These are phyloP conservation scores for Starmerella kuoi DNA, from an alignment of 805 yeast species.

Conservation along the genomic window DNA sequence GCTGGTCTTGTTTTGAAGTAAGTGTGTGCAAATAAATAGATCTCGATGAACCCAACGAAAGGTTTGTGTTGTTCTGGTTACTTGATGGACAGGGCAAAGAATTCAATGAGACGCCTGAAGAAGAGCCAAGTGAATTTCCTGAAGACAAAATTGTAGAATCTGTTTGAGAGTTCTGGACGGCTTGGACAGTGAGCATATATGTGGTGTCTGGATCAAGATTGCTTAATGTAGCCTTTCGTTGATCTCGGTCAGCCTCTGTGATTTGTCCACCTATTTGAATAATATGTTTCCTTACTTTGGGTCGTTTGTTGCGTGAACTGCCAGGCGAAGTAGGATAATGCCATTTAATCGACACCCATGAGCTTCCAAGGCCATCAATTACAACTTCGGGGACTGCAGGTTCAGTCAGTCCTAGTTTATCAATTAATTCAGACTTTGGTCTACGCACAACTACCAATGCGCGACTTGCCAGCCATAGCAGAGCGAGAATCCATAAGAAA, in stretches of 20 bases:
- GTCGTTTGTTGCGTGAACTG: conserved; percentile 4
- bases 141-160: neutral
- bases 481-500: conserved; percentile 3
- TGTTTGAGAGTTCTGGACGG: conserved; percentile 18
- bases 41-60: neutral
- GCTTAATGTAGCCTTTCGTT: conserved; percentile 26
- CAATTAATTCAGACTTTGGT: conserved; percentile 10
- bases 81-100: neutral
- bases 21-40: conserved; percentile 3
- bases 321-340: neutral
- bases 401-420: conserved; percentile 10
- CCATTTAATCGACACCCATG: conserved; percentile 16
- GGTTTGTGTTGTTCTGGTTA: neutral
- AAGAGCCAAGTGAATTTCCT: neutral
- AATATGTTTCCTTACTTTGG: conserved; percentile 3
- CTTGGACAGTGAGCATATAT: conserved; percentile 28
- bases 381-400: conserved; percentile 11
- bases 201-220: conserved; percentile 27
- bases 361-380: conserved; percentile 15
- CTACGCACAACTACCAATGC: conserved; percentile 3
- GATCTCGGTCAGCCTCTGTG: conserved; percentile 28
- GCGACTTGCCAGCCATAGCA: conserved; percentile 10
- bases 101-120: neutral
- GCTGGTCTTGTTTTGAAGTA: neutral
- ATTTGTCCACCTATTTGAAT: conserved; percentile 7